Evolutionary conservation across 2,329 filamentous ascomycete genomes (phyloP).

Genomic region (Corynespora cassiicola): DNA sequence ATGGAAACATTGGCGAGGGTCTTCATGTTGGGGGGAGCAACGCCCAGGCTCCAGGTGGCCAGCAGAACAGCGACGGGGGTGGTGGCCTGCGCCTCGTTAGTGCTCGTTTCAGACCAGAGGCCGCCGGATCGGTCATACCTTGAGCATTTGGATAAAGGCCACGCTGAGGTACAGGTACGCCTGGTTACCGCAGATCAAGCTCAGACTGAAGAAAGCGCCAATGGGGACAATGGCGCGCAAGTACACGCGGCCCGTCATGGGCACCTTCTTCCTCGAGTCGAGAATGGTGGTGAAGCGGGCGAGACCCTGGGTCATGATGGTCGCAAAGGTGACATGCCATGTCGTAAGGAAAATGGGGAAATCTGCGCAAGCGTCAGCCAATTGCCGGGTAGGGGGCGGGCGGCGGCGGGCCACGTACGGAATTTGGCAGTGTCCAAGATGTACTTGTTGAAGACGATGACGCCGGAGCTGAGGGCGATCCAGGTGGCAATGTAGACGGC

Average conservation of each 20-base stretch:
- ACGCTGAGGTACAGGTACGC: slow-evolving; percentile 95
- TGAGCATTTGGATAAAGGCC: slow-evolving; percentile 99
- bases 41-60: slow-evolving; percentile 85
- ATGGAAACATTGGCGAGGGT: slow-evolving; percentile 91
- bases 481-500: slow-evolving; percentile 86
- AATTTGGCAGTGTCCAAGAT: slow-evolving; percentile 87
- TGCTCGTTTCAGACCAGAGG: slow-evolving; percentile 4
- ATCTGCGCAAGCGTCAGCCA: slow-evolving; percentile 38
- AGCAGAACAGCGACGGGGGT: slow-evolving; percentile 93
- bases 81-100: slow-evolving; percentile 69
- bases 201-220: slow-evolving; percentile 93
- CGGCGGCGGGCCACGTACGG: slow-evolving; percentile 61
- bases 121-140: slow-evolving; percentile 61
- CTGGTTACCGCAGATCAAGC: slow-evolving; percentile 94
- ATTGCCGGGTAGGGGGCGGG: slow-evolving; percentile 1
- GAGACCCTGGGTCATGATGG: slow-evolving; percentile 91
- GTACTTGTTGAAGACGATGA: slow-evolving; percentile 99
- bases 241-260: slow-evolving; percentile 96
- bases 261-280: slow-evolving; percentile 92
- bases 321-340: slow-evolving; percentile 94
- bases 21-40: slow-evolving; percentile 82
- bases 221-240: slow-evolving; percentile 93
- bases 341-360: slow-evolving; percentile 75
- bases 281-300: slow-evolving; percentile 88
- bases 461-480: slow-evolving; percentile 90